phyloP scores from a whole-genome alignment of 1,139 yeast genomes.

The Yamadazyma membranifaciens region DNA sequence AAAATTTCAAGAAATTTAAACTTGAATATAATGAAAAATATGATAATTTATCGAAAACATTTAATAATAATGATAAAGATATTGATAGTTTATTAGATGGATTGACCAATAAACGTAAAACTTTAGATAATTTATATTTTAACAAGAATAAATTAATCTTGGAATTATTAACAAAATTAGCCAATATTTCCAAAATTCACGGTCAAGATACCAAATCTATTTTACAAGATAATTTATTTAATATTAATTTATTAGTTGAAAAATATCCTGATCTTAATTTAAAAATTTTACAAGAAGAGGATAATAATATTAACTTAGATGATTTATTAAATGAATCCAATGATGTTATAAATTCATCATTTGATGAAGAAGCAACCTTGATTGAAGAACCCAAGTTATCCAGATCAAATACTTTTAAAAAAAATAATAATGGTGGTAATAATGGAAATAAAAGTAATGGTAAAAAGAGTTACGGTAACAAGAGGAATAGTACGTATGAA shows the following conservation, averaged over 20 bases:
- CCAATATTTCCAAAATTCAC: constrained; percentile 45
- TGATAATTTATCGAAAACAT: constrained; percentile 25
- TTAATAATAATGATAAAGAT: constrained; percentile 43
- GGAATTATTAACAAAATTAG: constrained; percentile 43
- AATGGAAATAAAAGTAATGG: constrained; percentile 8
- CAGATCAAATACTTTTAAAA: constrained; percentile 28
- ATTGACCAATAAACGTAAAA: constrained; percentile 38
- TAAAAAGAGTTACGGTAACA: constrained; percentile 15
- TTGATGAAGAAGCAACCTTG: constrained; percentile 37
- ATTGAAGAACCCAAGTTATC: constrained; percentile 25
- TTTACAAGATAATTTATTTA: constrained; percentile 32
- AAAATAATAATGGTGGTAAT: constrained; percentile 30
- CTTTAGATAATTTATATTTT: constrained; percentile 45
- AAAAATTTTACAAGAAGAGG: constrained; percentile 26
- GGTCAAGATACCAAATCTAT: constrained; percentile 45
- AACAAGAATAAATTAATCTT: constrained; percentile 47
- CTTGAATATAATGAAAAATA: constrained; percentile 31
- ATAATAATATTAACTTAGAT: constrained; percentile 33
- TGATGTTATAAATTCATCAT: constrained; percentile 32
- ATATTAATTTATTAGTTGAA: constrained; percentile 27
- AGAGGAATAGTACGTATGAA: constrained; percentile 16
- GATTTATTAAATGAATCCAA: constrained; percentile 34
- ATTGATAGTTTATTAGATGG: constrained; percentile 44
- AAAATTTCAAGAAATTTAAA: constrained; percentile 37
- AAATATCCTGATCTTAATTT: constrained; percentile 36